Percentiles rank a stretch among this genome's conserved stretches.
Conservation (phyloP, 2,329 filamentous ascomycete species). For the Cytospora schulzeri region DNA sequence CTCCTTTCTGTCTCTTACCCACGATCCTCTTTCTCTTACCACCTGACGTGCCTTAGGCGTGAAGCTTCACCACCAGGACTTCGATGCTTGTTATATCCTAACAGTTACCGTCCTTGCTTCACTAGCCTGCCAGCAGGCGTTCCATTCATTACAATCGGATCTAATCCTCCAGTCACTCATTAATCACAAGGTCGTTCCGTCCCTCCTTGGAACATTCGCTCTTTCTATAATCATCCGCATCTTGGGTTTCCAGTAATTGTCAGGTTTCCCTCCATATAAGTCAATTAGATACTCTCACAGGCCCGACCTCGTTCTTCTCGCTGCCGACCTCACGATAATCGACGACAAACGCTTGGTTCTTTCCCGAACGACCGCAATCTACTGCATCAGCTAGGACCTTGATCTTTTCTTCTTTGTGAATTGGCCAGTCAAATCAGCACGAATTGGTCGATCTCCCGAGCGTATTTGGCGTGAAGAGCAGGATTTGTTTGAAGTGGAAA, state of each 20-base stretch:
- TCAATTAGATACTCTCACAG: neutral
- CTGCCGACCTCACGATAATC: constrained; percentile 22
- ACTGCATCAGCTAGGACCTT: constrained; percentile 17
- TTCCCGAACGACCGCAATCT: constrained; percentile 19
- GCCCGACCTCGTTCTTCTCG: neutral
- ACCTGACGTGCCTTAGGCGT: constrained; percentile 25
- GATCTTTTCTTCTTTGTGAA: neutral
- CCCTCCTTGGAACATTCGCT: constrained; percentile 23
- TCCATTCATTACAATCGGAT: constrained; percentile 54
- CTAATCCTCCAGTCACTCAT: constrained; percentile 37
- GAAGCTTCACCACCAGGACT: constrained; percentile 27
- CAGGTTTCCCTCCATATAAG: constrained; percentile 9
- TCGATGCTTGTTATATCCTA: constrained; percentile 21
- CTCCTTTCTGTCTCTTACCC: constrained; percentile 24
- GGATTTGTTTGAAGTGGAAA: constrained; percentile 6
- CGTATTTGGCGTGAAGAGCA: neutral
- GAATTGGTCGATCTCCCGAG: constrained; percentile 4
- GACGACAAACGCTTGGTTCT: constrained; percentile 20
- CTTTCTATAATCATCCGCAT: constrained; percentile 22
- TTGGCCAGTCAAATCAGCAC: neutral
- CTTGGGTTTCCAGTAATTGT: constrained; percentile 14
- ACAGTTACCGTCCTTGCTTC: constrained; percentile 27
- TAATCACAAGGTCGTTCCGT: constrained; percentile 28
- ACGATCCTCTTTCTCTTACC: constrained; percentile 27
- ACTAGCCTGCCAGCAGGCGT: constrained; percentile 58